A percentile compares a stretch with the other conserved stretches of the same genome.
Evolutionary conservation across 139 green algal genomes (phyloP).

Genomic region (Monoraphidium neglectum): DNA sequence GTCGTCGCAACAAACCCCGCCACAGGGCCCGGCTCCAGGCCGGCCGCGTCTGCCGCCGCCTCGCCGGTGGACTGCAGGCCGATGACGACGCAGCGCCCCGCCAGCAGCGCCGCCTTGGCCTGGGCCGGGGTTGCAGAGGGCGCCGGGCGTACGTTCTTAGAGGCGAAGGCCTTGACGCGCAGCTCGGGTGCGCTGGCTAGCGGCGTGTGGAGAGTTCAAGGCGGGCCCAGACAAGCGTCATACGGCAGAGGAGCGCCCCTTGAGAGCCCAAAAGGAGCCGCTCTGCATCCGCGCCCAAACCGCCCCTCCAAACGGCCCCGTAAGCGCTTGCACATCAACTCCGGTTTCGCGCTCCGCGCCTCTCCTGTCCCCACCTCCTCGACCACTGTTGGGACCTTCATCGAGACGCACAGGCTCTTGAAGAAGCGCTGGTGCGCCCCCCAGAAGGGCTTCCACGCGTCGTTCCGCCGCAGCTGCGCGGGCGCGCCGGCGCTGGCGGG

Average conservation of each 20-base stretch:
- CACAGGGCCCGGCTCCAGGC: constrained; percentile 54
- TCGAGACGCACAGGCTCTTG: constrained; percentile 84
- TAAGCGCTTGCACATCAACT: too few relatives aligned
- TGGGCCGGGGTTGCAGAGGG: not conserved
- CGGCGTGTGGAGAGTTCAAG: too few relatives aligned
- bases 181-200: too few relatives aligned
- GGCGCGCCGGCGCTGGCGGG: not conserved
- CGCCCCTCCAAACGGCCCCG: too few relatives aligned
- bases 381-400: constrained; percentile 82
- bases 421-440: constrained; percentile 91
- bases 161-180: too few relatives aligned
- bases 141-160: too few relatives aligned
- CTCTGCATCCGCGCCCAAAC: too few relatives aligned
- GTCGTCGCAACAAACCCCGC: constrained; percentile 75
- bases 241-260: too few relatives aligned
- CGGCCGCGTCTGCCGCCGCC: constrained; percentile 46
- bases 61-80: constrained; percentile 74
- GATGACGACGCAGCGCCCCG: constrained; percentile 75
- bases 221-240: too few relatives aligned
- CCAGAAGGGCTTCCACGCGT: constrained; percentile 79
- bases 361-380: constrained; percentile 31
- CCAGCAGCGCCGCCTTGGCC: constrained; percentile 58
- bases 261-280: too few relatives aligned
- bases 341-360: too few relatives aligned
- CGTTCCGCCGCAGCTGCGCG: constrained; percentile 4